Percentiles rank a stretch among this genome's conserved stretches.
Evolutionary conservation across 2,329 filamentous ascomycete species (phyloP).

Genomic region (Amauroascus verrucosus): DNA sequence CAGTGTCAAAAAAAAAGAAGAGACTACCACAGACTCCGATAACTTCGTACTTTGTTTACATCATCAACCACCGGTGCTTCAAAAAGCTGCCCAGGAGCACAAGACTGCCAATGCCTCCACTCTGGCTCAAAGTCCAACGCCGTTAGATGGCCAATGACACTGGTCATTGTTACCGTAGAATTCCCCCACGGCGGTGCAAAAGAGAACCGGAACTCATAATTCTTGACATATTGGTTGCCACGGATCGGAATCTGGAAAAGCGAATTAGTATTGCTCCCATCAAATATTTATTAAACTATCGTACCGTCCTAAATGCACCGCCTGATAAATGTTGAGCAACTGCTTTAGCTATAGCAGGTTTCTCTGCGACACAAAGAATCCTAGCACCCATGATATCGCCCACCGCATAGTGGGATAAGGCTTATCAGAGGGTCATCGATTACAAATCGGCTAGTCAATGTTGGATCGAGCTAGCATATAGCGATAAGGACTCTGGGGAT

Average conservation of each 20-base stretch:
- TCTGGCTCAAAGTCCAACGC: conserved; percentile 63
- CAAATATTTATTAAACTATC: no score
- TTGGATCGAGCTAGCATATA: not conserved
- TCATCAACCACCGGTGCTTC: conserved; percentile 62
- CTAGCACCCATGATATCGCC: conserved; percentile 35
- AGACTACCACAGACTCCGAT: not conserved
- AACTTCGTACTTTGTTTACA: conserved; percentile 52
- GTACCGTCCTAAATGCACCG: conserved; percentile 58
- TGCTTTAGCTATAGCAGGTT: conserved; percentile 91
- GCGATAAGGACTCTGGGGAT: no score
- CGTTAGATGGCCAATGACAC: conserved; percentile 79
- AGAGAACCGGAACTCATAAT: conserved; percentile 83
- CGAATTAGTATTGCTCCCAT: conserved; percentile 1
- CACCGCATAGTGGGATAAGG: conserved; percentile 12
- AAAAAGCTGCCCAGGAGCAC: conserved; percentile 69
- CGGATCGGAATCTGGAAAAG: conserved; percentile 51
- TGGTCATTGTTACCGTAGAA: conserved; percentile 86
- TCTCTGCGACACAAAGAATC: conserved; percentile 69
- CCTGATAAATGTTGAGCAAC: conserved; percentile 84
- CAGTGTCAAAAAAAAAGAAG: not conserved
- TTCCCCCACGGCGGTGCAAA: conserved; percentile 71
- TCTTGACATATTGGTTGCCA: conserved; percentile 72
- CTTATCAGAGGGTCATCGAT: not conserved
- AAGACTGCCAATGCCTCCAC: conserved; percentile 71
- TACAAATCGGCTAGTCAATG: not conserved